phyloP scores from a whole-genome alignment of 1,139 yeast species.

The Diutina ranongensis region DNA sequence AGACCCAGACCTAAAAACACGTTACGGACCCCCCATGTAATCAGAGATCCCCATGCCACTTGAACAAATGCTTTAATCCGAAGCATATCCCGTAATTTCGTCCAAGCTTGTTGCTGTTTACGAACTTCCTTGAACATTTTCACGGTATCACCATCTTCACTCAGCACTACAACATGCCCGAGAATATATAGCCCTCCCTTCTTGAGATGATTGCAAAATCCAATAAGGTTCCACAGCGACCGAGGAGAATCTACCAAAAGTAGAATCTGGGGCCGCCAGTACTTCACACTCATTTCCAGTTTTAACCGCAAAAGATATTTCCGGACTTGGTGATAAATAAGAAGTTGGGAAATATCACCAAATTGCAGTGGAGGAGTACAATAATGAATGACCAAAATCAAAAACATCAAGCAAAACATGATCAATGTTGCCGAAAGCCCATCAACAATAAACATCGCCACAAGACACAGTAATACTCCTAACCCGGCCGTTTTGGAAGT shows the following conservation, averaged over 20 bases:
- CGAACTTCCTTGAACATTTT: constrained; percentile 49
- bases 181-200: constrained; percentile 88
- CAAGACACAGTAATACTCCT: constrained; percentile 58
- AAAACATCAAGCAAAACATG: constrained; percentile 47
- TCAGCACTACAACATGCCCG: constrained; percentile 62
- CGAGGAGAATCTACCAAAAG: constrained; percentile 84
- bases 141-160: constrained; percentile 12
- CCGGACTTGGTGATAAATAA: constrained; percentile 91
- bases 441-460: constrained; percentile 92
- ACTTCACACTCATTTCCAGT: constrained; percentile 82
- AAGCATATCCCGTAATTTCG: constrained; percentile 62
- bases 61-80: constrained; percentile 89
- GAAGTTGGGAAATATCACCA: constrained; percentile 94
- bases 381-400: constrained; percentile 75
- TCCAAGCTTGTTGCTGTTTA: constrained; percentile 73
- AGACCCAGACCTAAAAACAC: constrained; percentile 86
- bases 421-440: constrained; percentile 77
- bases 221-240: constrained; percentile 80
- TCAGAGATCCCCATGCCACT: constrained; percentile 73
- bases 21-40: constrained; percentile 95
- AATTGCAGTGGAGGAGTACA: constrained; percentile 90
- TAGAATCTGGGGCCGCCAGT: constrained; percentile 94
- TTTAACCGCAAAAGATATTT: constrained; percentile 73
- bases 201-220: constrained; percentile 89
- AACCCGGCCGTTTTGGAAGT: constrained; percentile 68